phyloP scores from a whole-genome alignment of 2,329 filamentous ascomycete genomes.

The Nothophoma quercina region DNA sequence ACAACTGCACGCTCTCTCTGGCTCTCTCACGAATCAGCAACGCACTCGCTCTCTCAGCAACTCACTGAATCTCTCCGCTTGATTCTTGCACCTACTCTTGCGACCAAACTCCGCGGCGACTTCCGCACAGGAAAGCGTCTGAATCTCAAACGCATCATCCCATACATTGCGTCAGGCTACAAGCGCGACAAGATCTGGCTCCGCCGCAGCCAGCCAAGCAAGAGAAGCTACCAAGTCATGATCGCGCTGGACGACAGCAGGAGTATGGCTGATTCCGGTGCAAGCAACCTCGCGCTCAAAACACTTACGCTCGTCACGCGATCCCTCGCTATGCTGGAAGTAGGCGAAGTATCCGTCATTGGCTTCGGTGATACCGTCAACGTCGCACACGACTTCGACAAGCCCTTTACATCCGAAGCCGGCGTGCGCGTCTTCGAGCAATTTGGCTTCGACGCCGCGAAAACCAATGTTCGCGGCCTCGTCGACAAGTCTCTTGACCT shows the following conservation, averaged over 20 bases:
- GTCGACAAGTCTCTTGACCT: conserved; percentile 79
- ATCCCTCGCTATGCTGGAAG: conserved; percentile 89
- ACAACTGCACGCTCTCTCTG: conserved; percentile 77
- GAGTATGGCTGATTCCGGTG: conserved; percentile 85
- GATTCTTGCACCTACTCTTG: conserved; percentile 91
- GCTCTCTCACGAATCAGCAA: conserved; percentile 83
- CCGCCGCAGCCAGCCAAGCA: conserved; percentile 87
- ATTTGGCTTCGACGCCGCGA: conserved; percentile 84
- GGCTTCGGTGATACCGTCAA: conserved; percentile 87
- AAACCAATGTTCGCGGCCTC: conserved; percentile 84
- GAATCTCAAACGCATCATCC: conserved; percentile 99
- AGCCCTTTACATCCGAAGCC: conserved; percentile 79
- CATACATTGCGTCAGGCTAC: conserved; percentile 97
- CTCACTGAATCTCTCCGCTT: conserved; percentile 94
- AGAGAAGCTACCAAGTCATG: conserved; percentile 95
- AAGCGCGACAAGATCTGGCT: conserved; percentile 99
- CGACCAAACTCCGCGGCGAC: conserved; percentile 94
- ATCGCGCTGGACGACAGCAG: conserved; percentile 96
- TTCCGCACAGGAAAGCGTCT: conserved; percentile 98
- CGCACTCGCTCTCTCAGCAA: conserved; percentile 84
- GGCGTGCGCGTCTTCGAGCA: conserved; percentile 84
- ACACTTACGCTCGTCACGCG: conserved; percentile 91
- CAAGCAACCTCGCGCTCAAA: conserved; percentile 85
- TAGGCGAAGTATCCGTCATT: conserved; percentile 88
- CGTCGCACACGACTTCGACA: conserved; percentile 85